Evolutionary conservation across 2,329 filamentous ascomycete species (phyloP), one percentile per base, ranked within the genome.

Genomic region (Endoconidiophora polonica): DNA sequence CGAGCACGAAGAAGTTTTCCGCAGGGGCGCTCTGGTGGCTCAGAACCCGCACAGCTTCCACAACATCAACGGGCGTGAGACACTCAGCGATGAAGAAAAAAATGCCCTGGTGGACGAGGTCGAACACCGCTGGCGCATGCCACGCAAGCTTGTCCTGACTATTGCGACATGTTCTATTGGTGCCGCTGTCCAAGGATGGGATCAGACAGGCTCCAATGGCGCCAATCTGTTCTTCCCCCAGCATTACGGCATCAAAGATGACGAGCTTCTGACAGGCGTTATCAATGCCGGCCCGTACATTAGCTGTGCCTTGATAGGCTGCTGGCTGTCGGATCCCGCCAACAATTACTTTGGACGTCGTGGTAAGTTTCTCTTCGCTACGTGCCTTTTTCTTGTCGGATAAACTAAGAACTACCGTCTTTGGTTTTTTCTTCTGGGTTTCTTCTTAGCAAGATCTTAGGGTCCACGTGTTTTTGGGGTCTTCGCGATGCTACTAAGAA

Each of bases 331-430:
- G 1, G 60, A 62, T 54, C 77, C 77, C 3, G 58, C 75, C 20
- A 82, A 82, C 59, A 68, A 77, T 54, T 73, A 66, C 58, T 74
- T 83, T 51, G 81, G 79, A 12, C 75, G 81, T 54, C 69, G 80
- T 10, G 78, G 50, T 46, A 41, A 38, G 40, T 49, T 23, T 26
- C n/a, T 46, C 23, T 10, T n/a, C 3, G 14, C 36, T 49, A n/a
- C 2, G 5, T 44, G 2, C 26, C 7, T 49, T 29, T n/a, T 3
- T 22, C 16, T 44, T 1, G 26, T 18, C 16, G 16, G 16, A 18
- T 18, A 18, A 18, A 18, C 2, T 18, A 18, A 18, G 16, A 18
- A 18, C 16, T 18, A 18, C 16, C 16, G 16, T 18, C 16, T 18
- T 2, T 2, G 16, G 16, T 18, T 18, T 18, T 18, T 18, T 18